Percentiles rank a stretch among this genome's conserved stretches.
Conservation (phyloP, 2,329 filamentous ascomycete genomes). For the Fulvia fulva region DNA sequence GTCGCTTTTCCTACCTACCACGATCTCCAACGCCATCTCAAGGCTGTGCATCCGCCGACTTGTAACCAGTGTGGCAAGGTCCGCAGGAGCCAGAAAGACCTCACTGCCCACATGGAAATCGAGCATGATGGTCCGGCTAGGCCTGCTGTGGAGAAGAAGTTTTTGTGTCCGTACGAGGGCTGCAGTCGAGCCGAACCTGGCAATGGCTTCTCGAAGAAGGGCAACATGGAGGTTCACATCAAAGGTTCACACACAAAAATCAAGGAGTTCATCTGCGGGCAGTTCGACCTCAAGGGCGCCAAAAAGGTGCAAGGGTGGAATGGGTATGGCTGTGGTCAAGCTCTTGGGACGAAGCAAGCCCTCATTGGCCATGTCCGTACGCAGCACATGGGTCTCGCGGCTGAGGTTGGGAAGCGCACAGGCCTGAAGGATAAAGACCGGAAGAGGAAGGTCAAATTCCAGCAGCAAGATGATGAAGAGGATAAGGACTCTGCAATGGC, state of each 20-base stretch:
- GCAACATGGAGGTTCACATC: slow-evolving; percentile 79
- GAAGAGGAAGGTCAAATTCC: slow-evolving; percentile 1
- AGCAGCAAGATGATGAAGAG: slow-evolving; percentile 8
- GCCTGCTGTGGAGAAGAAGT: slow-evolving; percentile 13
- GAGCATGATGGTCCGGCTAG: slow-evolving; percentile 48
- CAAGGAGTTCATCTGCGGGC: slow-evolving; percentile 72
- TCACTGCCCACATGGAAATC: slow-evolving; percentile 74
- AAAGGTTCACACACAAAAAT: slow-evolving; percentile 71
- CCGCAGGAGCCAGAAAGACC: slow-evolving; percentile 62
- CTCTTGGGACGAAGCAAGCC: slow-evolving; percentile 71
- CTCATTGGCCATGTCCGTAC: slow-evolving; percentile 82
- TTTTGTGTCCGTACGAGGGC: slow-evolving; percentile 34
- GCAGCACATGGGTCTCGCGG: slow-evolving; percentile 64
- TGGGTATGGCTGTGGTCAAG: slow-evolving; percentile 64
- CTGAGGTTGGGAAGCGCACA: slow-evolving; percentile 8
- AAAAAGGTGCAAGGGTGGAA: slow-evolving; percentile 59
- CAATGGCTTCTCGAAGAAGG: slow-evolving; percentile 75
- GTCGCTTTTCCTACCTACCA: slow-evolving; percentile 64
- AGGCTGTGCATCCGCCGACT: slow-evolving; percentile 63
- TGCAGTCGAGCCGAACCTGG: slow-evolving; percentile 63
- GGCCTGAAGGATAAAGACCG: slow-evolving; percentile 4
- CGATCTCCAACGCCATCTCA: slow-evolving; percentile 69
- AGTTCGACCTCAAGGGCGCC: slow-evolving; percentile 60
- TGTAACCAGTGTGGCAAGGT: slow-evolving; percentile 71
- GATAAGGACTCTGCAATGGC: slow-evolving; percentile 9